phyloP scores from a whole-genome alignment of 495 filamentous ascomycete species.

The Daldinia loculata region DNA sequence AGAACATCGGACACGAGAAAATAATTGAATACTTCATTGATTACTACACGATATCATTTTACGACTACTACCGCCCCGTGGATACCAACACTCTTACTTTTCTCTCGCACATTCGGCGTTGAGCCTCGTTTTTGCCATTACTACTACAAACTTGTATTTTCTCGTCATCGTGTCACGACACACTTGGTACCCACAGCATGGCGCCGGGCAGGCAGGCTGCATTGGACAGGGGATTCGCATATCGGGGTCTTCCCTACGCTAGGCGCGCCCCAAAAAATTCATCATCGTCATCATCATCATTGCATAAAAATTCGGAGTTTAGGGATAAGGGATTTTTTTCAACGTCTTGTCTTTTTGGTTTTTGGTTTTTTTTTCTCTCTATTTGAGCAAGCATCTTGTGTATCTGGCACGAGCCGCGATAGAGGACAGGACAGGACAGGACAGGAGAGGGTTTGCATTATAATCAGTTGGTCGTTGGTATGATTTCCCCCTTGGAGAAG shows the following conservation, averaged over 20 bases:
- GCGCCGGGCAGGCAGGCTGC: constrained; percentile 11
- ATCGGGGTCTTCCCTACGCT: background rate
- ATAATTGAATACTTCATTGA: background rate
- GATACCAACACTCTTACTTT: background rate
- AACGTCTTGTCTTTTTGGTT: too few species aligned
- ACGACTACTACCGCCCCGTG: background rate
- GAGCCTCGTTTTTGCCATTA: background rate
- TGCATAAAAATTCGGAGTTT: constrained; percentile 18
- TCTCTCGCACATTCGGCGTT: background rate
- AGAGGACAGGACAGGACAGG: background rate
- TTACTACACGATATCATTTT: background rate
- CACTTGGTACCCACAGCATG: constrained; percentile 11
- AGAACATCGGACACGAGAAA: background rate
- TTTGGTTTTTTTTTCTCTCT: too few species aligned
- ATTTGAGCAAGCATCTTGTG: background rate
- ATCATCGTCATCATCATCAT: background rate
- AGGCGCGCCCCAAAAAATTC: background rate
- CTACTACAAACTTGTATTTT: background rate
- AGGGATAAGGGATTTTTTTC: constrained; percentile 2
- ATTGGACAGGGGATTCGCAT: constrained; percentile 12
- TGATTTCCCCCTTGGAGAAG: background rate
- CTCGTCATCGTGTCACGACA: background rate
- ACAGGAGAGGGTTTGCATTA: constrained; percentile 3
- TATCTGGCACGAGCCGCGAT: background rate
- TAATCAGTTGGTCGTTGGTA: background rate